phyloP scores from a whole-genome alignment of 2,329 filamentous ascomycete species.

The Fusarium liriodendri region DNA sequence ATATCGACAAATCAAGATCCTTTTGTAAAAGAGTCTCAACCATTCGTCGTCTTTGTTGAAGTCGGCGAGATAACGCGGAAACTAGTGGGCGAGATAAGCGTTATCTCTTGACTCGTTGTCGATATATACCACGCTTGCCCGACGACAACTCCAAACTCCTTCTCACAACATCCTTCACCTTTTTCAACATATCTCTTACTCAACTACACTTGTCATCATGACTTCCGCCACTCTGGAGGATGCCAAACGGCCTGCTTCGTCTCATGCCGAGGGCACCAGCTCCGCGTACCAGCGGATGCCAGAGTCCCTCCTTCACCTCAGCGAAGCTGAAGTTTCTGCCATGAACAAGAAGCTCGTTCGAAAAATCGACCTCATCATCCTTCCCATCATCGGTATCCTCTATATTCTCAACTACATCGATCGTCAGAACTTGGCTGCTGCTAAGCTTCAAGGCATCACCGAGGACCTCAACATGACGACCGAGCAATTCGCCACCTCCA shows the following conservation, averaged over 20 bases:
- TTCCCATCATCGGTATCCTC: conserved; percentile 46
- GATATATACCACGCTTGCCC: conserved; percentile 11
- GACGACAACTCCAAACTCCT: background rate
- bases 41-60: background rate
- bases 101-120: conserved; percentile 1
- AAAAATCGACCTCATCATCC: conserved; percentile 48
- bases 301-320: conserved; percentile 13
- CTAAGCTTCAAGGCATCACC: conserved; percentile 44
- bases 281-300: conserved; percentile 22
- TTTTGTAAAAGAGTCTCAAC: conserved; percentile 3
- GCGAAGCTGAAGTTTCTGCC: conserved; percentile 2
- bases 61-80: background rate
- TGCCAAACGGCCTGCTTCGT: conserved; percentile 10
- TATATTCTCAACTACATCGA: conserved; percentile 58
- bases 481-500: conserved; percentile 51
- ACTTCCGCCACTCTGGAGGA: conserved; percentile 11
- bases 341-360: conserved; percentile 20
- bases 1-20: background rate
- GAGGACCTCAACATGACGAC: conserved; percentile 52
- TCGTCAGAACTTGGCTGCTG: conserved; percentile 40
- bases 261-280: conserved; percentile 15
- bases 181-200: background rate
- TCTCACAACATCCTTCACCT: background rate
- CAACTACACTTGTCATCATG: background rate
- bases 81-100: conserved; percentile 8